A percentile compares a stretch with the other conserved stretches of the same genome.
Conservation (phyloP, 805 yeast species). For the Sugiyamaella valdiviana region DNA sequence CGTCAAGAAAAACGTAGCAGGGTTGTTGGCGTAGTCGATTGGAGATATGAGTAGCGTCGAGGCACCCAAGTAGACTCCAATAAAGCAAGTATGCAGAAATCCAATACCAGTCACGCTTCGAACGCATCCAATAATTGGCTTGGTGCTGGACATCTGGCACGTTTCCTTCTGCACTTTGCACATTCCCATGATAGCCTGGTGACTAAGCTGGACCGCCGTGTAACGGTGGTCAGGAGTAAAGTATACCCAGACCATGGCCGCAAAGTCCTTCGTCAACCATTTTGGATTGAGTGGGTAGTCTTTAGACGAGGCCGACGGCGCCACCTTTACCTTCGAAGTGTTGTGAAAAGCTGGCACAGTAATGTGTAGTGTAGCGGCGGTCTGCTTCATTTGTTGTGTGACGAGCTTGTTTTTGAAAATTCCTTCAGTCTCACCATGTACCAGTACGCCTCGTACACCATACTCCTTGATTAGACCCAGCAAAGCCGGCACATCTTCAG, state of each 20-base stretch:
- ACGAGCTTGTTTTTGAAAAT: slow-evolving; percentile 63
- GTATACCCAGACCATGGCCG: slow-evolving; percentile 59
- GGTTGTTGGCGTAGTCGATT: slow-evolving; percentile 66
- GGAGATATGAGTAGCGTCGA: slow-evolving; percentile 78
- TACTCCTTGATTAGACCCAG: slow-evolving; percentile 62
- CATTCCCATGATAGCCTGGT: slow-evolving; percentile 60
- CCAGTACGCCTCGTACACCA: slow-evolving; percentile 63
- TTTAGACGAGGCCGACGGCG: slow-evolving; percentile 24
- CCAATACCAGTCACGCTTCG: slow-evolving; percentile 83
- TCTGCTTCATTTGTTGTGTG: slow-evolving; percentile 49
- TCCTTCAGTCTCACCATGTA: slow-evolving; percentile 69
- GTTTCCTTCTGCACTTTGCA: slow-evolving; percentile 91
- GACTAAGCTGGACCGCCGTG: slow-evolving; percentile 50
- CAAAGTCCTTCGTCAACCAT: slow-evolving; percentile 36
- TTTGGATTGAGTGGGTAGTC: slow-evolving; percentile 20
- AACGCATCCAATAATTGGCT: slow-evolving; percentile 79
- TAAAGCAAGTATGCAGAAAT: slow-evolving; percentile 71
- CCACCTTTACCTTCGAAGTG: slow-evolving; percentile 51
- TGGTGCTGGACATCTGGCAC: slow-evolving; percentile 66
- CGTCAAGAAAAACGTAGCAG: slow-evolving; percentile 62
- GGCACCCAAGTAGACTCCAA: slow-evolving; percentile 84
- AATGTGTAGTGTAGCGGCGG: slow-evolving; percentile 27
- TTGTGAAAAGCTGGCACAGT: slow-evolving; percentile 52
- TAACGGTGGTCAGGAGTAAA: slow-evolving; percentile 68
- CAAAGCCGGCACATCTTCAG: slow-evolving; percentile 68